Percentiles rank a stretch among this genome's conserved stretches.
These are phyloP conservation scores for Brassica juncea DNA, from an alignment of 345 rosid genomes.

Conservation along the genomic window DNA sequence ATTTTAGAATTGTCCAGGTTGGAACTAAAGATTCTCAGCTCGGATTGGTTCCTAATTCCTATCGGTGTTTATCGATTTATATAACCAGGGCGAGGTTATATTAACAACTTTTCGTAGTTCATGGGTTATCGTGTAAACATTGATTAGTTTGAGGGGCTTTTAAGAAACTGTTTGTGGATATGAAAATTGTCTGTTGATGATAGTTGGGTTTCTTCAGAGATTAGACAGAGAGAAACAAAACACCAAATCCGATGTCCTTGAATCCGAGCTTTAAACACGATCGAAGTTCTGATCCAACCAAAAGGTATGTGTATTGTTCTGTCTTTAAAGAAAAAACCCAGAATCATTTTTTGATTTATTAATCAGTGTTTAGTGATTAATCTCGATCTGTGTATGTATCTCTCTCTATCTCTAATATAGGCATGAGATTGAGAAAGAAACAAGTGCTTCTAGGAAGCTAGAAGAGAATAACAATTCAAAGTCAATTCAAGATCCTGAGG, in stretches of 20 bases:
- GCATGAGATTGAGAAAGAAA: conserved; percentile 44
- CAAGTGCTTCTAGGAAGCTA: conserved; percentile 45
- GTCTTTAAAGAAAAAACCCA: not conserved
- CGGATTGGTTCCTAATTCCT: not conserved
- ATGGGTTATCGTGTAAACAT: not conserved
- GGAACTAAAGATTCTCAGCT: not conserved
- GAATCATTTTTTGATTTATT: not conserved
- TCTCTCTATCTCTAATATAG: conserved; percentile 7
- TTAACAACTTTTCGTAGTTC: not conserved
- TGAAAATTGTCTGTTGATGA: conserved; percentile 5
- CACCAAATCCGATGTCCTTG: conserved; percentile 18
- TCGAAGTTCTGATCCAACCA: conserved; percentile 23
- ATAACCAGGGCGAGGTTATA: not conserved
- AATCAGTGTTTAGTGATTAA: conserved; percentile 21
- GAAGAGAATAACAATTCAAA: conserved; percentile 41
- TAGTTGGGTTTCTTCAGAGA: not conserved
- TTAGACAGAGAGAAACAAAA: not conserved
- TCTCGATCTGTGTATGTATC: conserved; percentile 17
- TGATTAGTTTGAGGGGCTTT: not conserved
- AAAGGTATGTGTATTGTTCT: conserved; percentile 24
- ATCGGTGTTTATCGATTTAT: not conserved
- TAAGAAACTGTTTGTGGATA: not conserved
- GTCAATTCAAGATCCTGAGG: conserved; percentile 58
- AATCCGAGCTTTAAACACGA: conserved; percentile 30
- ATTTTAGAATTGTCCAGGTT: not conserved